A percentile compares a stretch with the other conserved stretches of the same genome.
phyloP scores from a whole-genome alignment of 2,329 filamentous ascomycete genomes.

The Claviceps sp. region DNA sequence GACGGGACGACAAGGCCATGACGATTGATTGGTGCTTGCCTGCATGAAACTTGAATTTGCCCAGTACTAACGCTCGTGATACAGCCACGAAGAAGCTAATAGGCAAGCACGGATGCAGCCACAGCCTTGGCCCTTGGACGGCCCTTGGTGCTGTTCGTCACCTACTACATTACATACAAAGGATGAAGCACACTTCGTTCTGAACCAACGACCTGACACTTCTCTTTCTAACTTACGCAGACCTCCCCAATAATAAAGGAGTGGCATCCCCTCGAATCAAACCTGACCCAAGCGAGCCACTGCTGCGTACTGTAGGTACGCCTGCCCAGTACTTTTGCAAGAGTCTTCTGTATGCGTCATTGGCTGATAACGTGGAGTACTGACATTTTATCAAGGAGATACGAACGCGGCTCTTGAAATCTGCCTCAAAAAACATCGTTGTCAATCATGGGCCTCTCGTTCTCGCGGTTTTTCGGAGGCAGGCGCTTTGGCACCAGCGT shows the following conservation, averaged over 20 bases:
- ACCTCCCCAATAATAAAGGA: not conserved
- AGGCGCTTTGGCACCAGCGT: slow-evolving; percentile 38
- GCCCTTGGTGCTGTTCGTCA: not conserved
- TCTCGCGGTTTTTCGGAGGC: slow-evolving; percentile 31
- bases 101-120: not conserved
- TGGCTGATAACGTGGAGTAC: not conserved
- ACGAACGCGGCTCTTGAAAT: not conserved
- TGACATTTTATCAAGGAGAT: not conserved
- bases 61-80: not conserved
- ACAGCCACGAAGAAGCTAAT: not conserved
- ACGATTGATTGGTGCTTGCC: not conserved
- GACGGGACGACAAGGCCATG: no score
- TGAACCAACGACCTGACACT: not conserved
- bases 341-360: not conserved
- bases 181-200: not conserved
- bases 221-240: not conserved
- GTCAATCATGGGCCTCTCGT: slow-evolving; percentile 32
- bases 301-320: not conserved
- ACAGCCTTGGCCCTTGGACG: no score
- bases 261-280: not conserved
- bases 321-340: not conserved
- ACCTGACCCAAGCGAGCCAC: not conserved
- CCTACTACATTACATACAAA: not conserved
- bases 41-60: not conserved
- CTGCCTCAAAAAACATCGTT: not conserved